Percentiles rank a stretch among this genome's conserved stretches.
Evolutionary conservation across 2,329 filamentous ascomycete species (phyloP).

Genomic region (Coniella lustricola): DNA sequence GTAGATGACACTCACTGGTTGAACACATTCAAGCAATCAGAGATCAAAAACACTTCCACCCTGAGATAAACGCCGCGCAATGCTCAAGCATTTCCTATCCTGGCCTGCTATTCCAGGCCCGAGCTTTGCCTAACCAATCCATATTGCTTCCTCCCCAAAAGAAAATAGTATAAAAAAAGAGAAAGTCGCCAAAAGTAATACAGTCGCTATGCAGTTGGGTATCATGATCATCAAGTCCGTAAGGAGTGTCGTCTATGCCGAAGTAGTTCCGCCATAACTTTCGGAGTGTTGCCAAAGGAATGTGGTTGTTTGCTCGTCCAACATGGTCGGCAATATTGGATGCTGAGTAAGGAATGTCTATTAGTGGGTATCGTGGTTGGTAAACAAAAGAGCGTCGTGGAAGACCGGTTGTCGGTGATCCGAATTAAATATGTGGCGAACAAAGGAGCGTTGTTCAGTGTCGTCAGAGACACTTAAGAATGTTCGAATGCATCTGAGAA

Average conservation of each 20-base stretch:
- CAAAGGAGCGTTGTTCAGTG: conserved; percentile 25
- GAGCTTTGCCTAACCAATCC: conserved; percentile 3
- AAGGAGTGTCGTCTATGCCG: conserved; percentile 40
- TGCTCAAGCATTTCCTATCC: conserved; percentile 8
- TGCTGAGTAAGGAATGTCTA: conserved; percentile 36
- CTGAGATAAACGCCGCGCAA: conserved; percentile 15
- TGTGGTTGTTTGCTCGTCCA: conserved; percentile 29
- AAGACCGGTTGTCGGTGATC: conserved; percentile 17
- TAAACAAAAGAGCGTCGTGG: conserved; percentile 27
- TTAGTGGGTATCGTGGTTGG: conserved; percentile 32
- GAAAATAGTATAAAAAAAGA: conserved; percentile 15
- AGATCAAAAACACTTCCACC: background rate
- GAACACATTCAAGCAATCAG: background rate
- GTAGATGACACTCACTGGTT: conserved; percentile 1
- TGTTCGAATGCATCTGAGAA: conserved; percentile 18
- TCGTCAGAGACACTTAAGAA: conserved; percentile 24
- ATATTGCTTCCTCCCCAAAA: background rate
- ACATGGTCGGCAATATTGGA: conserved; percentile 14
- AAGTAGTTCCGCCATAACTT: conserved; percentile 28
- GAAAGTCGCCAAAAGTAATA: no score
- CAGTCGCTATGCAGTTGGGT: conserved; percentile 52
- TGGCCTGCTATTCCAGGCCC: background rate
- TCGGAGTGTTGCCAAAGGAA: conserved; percentile 23
- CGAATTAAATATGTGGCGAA: conserved; percentile 20
- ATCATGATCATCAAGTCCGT: conserved; percentile 34